These are phyloP conservation scores for Leersia perrieri DNA, from an alignment of 176 grass and related monocot genomes.

Conservation along the genomic window DNA sequence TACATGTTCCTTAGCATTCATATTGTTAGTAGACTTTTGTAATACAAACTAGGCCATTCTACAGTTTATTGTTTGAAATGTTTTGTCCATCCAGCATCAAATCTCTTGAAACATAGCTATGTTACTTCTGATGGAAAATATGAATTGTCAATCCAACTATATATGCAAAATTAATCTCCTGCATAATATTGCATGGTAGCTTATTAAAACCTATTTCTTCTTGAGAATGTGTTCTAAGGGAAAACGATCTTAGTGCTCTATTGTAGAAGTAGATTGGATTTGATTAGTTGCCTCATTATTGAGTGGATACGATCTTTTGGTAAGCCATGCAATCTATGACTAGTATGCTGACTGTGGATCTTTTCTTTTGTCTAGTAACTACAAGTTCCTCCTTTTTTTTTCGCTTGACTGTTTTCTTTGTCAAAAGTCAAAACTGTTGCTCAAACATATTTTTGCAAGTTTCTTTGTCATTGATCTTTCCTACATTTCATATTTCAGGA, in stretches of 20 bases:
- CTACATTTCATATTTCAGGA: conserved; percentile 42
- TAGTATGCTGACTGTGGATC: background rate
- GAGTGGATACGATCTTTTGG: background rate
- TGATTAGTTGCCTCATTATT: background rate
- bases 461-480: background rate
- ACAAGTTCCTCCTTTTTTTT: background rate
- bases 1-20: conserved; percentile 5
- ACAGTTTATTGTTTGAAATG: conserved; percentile 10
- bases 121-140: too few species aligned
- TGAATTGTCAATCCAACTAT: background rate
- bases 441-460: background rate
- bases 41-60: background rate
- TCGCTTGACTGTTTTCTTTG: background rate
- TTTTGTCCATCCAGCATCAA: background rate
- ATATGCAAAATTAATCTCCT: background rate
- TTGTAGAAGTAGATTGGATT: background rate
- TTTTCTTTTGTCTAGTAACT: background rate
- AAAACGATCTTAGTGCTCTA: too few species aligned
- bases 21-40: background rate
- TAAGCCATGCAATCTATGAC: background rate
- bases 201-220: background rate
- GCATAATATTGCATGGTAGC: background rate
- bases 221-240: background rate
- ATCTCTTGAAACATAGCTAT: background rate
- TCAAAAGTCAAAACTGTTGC: background rate